Conservation (phyloP, 345 rosid species). For the Kandelia obovata region DNA sequence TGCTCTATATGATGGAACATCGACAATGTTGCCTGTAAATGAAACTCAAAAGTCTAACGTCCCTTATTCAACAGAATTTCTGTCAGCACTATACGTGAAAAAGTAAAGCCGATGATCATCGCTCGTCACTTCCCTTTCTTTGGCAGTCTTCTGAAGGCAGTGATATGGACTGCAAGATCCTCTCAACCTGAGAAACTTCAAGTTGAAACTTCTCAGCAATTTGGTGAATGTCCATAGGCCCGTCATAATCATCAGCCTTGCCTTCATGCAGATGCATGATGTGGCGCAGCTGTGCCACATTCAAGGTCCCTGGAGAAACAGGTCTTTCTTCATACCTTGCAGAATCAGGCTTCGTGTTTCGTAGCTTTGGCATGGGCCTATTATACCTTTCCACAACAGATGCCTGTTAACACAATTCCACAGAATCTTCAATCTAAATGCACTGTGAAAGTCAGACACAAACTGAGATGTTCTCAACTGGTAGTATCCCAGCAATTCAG, state of each 20-base stretch:
- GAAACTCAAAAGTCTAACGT: background rate
- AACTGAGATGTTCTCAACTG: no score
- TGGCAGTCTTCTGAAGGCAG: conserved; percentile 58
- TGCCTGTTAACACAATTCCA: conserved; percentile 45
- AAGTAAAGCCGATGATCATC: conserved; percentile 5
- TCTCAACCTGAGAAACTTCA: conserved; percentile 56
- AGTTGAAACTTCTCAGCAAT: conserved; percentile 67
- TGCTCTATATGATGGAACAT: background rate
- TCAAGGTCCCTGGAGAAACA: conserved; percentile 65
- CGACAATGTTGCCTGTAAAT: background rate
- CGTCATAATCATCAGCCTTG: conserved; percentile 62
- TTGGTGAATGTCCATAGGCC: conserved; percentile 56
- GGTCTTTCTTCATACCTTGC: conserved; percentile 57
- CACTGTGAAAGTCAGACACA: no score
- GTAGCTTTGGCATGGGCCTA: conserved; percentile 79
- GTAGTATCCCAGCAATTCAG: no score
- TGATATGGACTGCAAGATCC: conserved; percentile 51
- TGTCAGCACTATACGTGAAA: conserved; percentile 2
- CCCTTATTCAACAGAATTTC: conserved; percentile 27
- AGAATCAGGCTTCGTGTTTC: conserved; percentile 60
- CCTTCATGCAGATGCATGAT: conserved; percentile 76
- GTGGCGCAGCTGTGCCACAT: conserved; percentile 68
- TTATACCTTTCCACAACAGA: conserved; percentile 53
- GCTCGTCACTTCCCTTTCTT: conserved; percentile 20
- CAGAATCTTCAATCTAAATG: background rate